Base-by-base conservation (phyloP, 345 rosid genomes). In the Moricandia moricandioides region DNA sequence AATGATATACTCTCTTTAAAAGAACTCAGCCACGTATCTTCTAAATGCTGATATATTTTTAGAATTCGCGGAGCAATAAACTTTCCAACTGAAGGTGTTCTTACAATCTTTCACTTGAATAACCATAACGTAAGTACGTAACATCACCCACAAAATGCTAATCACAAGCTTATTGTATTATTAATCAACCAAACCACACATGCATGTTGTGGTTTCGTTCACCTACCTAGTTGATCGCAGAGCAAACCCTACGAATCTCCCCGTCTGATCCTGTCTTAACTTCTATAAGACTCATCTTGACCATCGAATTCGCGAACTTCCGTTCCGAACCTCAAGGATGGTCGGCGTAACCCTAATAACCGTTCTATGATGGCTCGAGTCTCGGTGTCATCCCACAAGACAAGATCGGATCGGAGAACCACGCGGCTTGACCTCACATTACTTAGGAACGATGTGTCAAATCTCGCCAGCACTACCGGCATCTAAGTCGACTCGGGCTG, bases 341-440 rank as follows among this genome's bases (percentile, higher is more conserved):
- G 81, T n/a, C 45, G 6, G 4, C 83, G 61, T 8, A 80, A 24
- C 9, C 79, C 76, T 16, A 73, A 63, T 13, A 82, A 70, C 0
- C 83, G 59, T 35, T 76, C 74, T 18, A 79, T 62, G 37, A 79
- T 6, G 40, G 31, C 39, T 73, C 71, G 71, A 7, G 85, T 79
- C 54, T 81, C 74, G 33, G 62, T 7, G 30, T 82, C 85, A 2
- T 6, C 65, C 85, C 85, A 82, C 2, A 85, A 52, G n/a, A 43
- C 63, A 16, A 72, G 73, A 61, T 83, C 88, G 1, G 85, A 85
- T 10, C 77, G 77, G 3, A 83, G 74, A 7, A 83, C 68, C 29
- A 81, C 86, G 2, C 76, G 69, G 0, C 83, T 79, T 43, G 75
- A 33, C 66, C 83, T 83, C 55, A 85, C 65, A 7, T 85, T 85